Evolutionary conservation across 2,329 filamentous ascomycete genomes (phyloP).

Genomic region (Cercospora sp.): DNA sequence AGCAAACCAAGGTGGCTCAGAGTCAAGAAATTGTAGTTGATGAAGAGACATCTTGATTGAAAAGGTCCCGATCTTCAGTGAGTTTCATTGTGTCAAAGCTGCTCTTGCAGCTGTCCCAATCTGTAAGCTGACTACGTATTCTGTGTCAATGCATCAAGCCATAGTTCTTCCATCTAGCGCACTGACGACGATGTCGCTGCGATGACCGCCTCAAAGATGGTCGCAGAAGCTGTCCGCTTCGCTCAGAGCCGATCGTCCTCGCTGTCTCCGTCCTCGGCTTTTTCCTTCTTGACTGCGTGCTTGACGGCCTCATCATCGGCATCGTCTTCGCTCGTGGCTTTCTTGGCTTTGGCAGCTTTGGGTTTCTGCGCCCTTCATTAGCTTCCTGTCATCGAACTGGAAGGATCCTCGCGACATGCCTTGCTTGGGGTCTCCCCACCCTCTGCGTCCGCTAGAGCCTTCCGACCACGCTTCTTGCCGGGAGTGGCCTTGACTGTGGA

Average conservation of each 20-base stretch:
- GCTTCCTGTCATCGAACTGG: neutral
- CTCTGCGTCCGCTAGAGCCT: conserved; percentile 20
- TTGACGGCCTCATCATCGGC: conserved; percentile 11
- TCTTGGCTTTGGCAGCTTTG: conserved; percentile 24
- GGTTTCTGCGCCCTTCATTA: conserved; percentile 24
- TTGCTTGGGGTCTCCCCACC: conserved; percentile 31
- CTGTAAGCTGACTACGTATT: neutral
- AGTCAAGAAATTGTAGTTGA: neutral
- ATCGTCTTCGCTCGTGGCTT: conserved; percentile 21
- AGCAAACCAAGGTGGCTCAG: neutral
- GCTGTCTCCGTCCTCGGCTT: conserved; percentile 27
- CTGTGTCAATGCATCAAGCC: neutral
- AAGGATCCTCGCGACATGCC: neutral
- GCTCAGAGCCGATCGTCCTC: neutral
- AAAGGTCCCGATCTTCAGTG: neutral
- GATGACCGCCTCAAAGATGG: neutral
- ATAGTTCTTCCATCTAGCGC: neutral
- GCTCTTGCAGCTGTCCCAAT: neutral
- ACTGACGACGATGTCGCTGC: neutral
- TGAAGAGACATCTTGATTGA: neutral
- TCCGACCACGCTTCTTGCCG: conserved; percentile 25
- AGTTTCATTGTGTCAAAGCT: neutral
- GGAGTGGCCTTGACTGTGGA: conserved; percentile 27
- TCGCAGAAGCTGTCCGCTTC: neutral
- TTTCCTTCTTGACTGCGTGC: conserved; percentile 12